phyloP scores from a whole-genome alignment of 108 stramenopile genomes.

The Aurantiochytrium sp. region DNA sequence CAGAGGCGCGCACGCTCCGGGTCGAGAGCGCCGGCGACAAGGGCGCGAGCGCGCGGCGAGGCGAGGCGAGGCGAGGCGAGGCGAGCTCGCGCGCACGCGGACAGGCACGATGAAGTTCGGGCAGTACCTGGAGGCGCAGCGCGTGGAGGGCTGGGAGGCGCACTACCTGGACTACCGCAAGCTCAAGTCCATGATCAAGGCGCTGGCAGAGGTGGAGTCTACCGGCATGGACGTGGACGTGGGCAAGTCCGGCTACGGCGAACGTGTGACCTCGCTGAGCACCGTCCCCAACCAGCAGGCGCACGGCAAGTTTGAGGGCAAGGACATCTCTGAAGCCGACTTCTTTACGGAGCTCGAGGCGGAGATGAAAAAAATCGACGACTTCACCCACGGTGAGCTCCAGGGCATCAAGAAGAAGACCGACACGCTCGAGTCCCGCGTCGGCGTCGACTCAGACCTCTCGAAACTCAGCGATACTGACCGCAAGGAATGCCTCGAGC shows the following conservation, averaged over 20 bases:
- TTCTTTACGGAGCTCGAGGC: slow-evolving; percentile 71
- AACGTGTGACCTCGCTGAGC: background rate
- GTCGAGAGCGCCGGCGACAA: too few species aligned
- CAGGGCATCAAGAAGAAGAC: slow-evolving; percentile 27
- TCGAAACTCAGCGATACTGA: slow-evolving; percentile 15
- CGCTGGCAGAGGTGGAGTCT: slow-evolving; percentile 13
- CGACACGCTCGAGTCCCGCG: slow-evolving; percentile 24
- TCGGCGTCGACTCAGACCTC: slow-evolving; percentile 7
- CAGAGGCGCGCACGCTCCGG: too few species aligned
- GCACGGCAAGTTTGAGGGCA: slow-evolving; percentile 27
- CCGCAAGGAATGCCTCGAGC: background rate
- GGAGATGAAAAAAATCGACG: slow-evolving; percentile 75
- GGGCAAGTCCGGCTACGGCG: background rate
- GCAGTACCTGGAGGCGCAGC: slow-evolving; percentile 21
- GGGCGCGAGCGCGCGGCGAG: too few species aligned
- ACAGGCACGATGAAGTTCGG: slow-evolving; percentile 32
- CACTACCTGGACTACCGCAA: slow-evolving; percentile 30
- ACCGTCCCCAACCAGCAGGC: background rate
- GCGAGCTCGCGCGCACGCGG: background rate
- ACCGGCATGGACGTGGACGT: background rate
- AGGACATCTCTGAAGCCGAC: slow-evolving; percentile 66
- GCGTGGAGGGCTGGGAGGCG: slow-evolving; percentile 24
- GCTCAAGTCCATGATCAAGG: slow-evolving; percentile 27
- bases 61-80: background rate
- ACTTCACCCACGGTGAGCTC: slow-evolving; percentile 68